Base-by-base conservation (phyloP, 179 eudicot species). In the Beta corolliflora region DNA sequence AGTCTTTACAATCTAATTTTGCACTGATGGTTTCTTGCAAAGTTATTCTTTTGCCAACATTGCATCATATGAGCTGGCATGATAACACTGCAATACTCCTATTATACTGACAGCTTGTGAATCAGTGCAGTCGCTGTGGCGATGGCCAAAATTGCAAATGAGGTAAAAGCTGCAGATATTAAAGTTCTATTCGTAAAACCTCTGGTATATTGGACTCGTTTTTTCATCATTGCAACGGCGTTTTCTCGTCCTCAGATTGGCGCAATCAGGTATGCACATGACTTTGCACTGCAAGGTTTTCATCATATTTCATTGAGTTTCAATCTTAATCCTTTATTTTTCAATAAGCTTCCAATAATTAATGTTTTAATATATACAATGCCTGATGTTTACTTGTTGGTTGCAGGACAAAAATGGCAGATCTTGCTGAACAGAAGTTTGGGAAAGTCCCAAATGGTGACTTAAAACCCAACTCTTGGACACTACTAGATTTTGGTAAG, bases 151-250 rank as follows among this genome's bases (percentile, higher is more conserved):
- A 89, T 92, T 84, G 99, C 99, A 78, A 91, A 90, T 84, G 99
- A 95, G 3, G 93, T 90, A 77, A 95, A 95, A 88, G 99, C 95
- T 79, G 93, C 84, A 53, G 98, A 95, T 81, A 95, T 95, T 50
- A 90, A 80, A 82, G 93, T 95, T 67, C 90, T 95, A 77, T 95
- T 95, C 84, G 99, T 95, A 68, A 95, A 95, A 86, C 99, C 99
- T 86, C 87, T 95, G 5, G 99, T 95, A 48, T 94, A 95, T 77
- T 95, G 99, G 99, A 95, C 99, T 82, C 91, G 90, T n/a, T 94
- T 95, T 86, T 95, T 95, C 83, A 94, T 95, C 81, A 92, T 95
- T 79, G 94, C 92, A 63, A 95, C 99, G 59, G 99, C 95, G 66
- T 95, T 90, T 87, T 95, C 98, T 75, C 90, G 89, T 71, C 99